Conservation (phyloP, 2,329 filamentous ascomycete species). For the Orbilia javanica region DNA sequence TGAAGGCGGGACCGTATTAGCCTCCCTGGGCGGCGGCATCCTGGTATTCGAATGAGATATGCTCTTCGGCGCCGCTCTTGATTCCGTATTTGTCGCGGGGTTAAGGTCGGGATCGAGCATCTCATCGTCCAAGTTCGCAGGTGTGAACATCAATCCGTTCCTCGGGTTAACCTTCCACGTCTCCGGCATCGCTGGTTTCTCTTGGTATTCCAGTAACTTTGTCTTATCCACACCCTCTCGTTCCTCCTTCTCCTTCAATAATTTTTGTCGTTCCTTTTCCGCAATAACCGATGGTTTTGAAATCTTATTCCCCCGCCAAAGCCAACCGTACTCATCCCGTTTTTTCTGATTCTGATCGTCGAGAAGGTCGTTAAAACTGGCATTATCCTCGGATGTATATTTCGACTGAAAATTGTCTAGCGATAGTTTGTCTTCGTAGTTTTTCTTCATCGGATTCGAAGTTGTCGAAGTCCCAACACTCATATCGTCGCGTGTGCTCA, state of each 20-base stretch:
- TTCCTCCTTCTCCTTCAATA: conserved; percentile 75
- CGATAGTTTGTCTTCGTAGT: conserved; percentile 81
- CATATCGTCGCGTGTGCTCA: conserved; percentile 65
- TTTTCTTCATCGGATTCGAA: conserved; percentile 64
- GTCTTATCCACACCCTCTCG: conserved; percentile 72
- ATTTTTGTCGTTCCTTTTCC: conserved; percentile 78
- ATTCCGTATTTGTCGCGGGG: conserved; percentile 74
- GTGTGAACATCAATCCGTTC: conserved; percentile 89
- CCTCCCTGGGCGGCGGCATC: conserved; percentile 70
- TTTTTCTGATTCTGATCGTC: conserved; percentile 90
- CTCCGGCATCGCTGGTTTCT: conserved; percentile 81
- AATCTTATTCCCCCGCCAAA: conserved; percentile 89
- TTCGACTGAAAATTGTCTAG: conserved; percentile 88
- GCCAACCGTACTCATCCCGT: conserved; percentile 86
- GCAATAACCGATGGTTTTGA: conserved; percentile 73
- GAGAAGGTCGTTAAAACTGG: conserved; percentile 91
- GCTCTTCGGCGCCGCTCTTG: conserved; percentile 79
- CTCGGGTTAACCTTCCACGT: conserved; percentile 80
- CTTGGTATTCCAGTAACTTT: conserved; percentile 75
- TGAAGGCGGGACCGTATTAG: conserved; percentile 73
- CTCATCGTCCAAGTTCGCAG: conserved; percentile 74
- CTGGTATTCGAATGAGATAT: conserved; percentile 88
- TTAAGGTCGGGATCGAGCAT: conserved; percentile 74
- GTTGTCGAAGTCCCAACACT: conserved; percentile 62
- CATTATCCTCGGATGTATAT: conserved; percentile 98